These are phyloP conservation scores for Metroxylon sagu DNA, from an alignment of 176 grass and related monocot species.

Conservation along the genomic window DNA sequence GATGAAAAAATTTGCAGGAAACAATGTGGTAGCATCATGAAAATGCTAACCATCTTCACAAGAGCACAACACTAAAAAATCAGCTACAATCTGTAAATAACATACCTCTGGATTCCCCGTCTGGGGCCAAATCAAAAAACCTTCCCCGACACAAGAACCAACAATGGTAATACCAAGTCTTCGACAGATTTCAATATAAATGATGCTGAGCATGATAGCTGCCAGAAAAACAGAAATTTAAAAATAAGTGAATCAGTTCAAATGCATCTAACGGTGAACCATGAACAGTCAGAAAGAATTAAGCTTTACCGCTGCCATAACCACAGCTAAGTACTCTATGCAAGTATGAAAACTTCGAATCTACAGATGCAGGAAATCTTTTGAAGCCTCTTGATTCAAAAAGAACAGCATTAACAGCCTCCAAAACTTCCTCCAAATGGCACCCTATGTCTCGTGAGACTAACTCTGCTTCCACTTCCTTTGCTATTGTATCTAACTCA, in stretches of 20 bases:
- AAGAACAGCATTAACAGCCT: slow-evolving; percentile 39
- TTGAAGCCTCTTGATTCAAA: slow-evolving; percentile 32
- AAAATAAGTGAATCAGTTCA: background rate
- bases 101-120: slow-evolving; percentile 29
- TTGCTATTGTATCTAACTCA: slow-evolving; percentile 38
- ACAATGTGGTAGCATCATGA: too few relatives aligned
- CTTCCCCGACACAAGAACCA: slow-evolving; percentile 36
- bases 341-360: slow-evolving; percentile 40
- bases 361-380: slow-evolving; percentile 29
- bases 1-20: too few relatives aligned
- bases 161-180: slow-evolving; percentile 36
- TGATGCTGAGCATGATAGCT: slow-evolving; percentile 39
- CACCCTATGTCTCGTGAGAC: slow-evolving; percentile 39
- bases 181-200: slow-evolving; percentile 41
- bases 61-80: too few relatives aligned
- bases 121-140: slow-evolving; percentile 40
- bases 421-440: slow-evolving; percentile 33
- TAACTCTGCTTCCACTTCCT: slow-evolving; percentile 38
- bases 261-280: too few relatives aligned
- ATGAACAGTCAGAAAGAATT: too few relatives aligned
- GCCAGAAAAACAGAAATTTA: slow-evolving; percentile 6
- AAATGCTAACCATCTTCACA: too few relatives aligned
- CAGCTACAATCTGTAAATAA: background rate
- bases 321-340: slow-evolving; percentile 27
- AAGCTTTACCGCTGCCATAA: slow-evolving; percentile 28